phyloP scores from a whole-genome alignment of 192 early-diverging fungal species.

The Backusella westeae region DNA sequence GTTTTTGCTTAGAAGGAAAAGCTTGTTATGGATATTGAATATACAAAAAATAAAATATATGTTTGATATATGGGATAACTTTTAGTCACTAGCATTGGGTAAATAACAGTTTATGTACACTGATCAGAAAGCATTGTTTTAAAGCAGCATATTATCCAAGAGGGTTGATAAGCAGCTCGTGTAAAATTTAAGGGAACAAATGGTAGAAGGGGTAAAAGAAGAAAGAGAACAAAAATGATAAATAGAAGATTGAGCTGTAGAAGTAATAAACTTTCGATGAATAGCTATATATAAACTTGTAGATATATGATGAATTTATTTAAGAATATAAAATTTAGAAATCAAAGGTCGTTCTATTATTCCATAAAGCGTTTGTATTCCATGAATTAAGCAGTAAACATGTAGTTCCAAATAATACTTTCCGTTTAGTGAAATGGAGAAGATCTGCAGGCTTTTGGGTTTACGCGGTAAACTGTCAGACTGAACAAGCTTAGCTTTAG shows the following conservation, averaged over 20 bases:
- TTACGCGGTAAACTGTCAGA: slow-evolving; percentile 8
- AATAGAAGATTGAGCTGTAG: neutral
- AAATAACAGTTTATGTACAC: neutral
- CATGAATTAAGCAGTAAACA: neutral
- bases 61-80: neutral
- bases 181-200: neutral
- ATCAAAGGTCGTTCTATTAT: neutral
- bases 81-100: neutral
- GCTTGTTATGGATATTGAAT: neutral
- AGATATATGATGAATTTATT: neutral
- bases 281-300: neutral
- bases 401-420: neutral
- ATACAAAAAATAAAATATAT: neutral
- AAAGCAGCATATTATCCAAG: neutral
- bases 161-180: neutral
- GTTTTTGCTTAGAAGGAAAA: neutral
- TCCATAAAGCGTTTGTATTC: neutral
- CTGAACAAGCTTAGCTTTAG: neutral
- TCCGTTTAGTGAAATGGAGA: neutral
- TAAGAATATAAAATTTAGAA: neutral
- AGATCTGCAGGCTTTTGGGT: neutral
- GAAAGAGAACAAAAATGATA: neutral
- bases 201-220: neutral
- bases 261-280: neutral
- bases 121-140: neutral